phyloP scores from a whole-genome alignment of 2,329 filamentous ascomycete species.

The Sporothrix phasma region DNA sequence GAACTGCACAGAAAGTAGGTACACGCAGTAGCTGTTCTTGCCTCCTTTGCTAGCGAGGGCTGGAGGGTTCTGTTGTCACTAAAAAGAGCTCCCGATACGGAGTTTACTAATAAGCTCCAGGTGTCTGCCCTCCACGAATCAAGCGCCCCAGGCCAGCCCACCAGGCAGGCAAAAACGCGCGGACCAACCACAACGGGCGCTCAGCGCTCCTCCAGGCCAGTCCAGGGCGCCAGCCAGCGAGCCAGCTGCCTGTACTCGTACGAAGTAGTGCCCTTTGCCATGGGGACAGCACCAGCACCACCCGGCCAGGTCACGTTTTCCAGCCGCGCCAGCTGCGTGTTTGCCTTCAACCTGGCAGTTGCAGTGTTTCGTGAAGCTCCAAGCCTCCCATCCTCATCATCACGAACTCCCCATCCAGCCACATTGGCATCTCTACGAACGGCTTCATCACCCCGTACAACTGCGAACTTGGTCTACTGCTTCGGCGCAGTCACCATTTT shows the following conservation, averaged over 20 bases:
- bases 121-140: background rate
- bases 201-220: background rate
- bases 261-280: background rate
- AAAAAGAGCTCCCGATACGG: conserved; percentile 3
- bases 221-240: background rate
- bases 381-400: background rate
- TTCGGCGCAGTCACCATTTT: background rate
- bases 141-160: background rate
- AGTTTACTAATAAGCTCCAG: background rate
- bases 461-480: background rate
- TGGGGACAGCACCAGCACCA: background rate
- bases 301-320: conserved; percentile 19
- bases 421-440: conserved; percentile 12
- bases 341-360: conserved; percentile 23
- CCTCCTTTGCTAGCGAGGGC: background rate
- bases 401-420: conserved; percentile 3
- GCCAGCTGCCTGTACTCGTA: too few species aligned
- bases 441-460: background rate
- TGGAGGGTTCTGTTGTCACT: background rate
- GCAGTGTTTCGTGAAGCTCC: conserved; percentile 15
- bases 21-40: background rate
- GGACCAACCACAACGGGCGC: conserved; percentile 6
- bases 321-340: conserved; percentile 28
- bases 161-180: conserved; percentile 14
- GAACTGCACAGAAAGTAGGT: conserved; percentile 13